These are phyloP conservation scores for Rhynchosporium secalis DNA, from an alignment of 2,329 filamentous ascomycete species.

Conservation along the genomic window DNA sequence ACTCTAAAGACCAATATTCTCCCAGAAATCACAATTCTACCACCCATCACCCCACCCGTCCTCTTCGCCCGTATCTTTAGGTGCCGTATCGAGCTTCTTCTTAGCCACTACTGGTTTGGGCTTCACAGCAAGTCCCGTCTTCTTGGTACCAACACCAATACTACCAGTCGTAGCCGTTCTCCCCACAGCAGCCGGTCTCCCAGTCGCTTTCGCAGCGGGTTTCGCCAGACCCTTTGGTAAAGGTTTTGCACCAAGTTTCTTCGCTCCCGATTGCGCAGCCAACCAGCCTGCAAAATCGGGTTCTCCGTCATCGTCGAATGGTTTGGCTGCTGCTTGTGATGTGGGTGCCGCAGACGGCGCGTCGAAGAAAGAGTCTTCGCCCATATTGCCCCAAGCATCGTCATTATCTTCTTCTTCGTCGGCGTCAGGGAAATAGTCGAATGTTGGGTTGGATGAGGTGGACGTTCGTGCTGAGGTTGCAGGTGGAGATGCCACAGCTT, in stretches of 20 bases:
- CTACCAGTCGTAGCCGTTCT: slow-evolving; percentile 43
- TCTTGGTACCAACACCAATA: slow-evolving; percentile 33
- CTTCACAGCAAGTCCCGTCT: slow-evolving; percentile 36
- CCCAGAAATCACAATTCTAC: slow-evolving; percentile 41
- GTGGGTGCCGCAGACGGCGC: slow-evolving; percentile 31
- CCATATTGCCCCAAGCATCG: slow-evolving; percentile 66
- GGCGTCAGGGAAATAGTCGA: slow-evolving; percentile 57
- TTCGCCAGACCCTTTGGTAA: slow-evolving; percentile 84
- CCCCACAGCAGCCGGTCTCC: slow-evolving; percentile 39
- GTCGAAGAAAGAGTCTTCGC: slow-evolving; percentile 53
- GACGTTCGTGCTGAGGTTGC: slow-evolving; percentile 48
- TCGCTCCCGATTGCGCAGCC: slow-evolving; percentile 74
- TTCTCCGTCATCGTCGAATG: slow-evolving; percentile 81
- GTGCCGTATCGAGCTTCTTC: slow-evolving; percentile 72
- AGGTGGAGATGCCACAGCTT: slow-evolving; percentile 57
- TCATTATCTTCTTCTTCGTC: slow-evolving; percentile 62
- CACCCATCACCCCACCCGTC: slow-evolving; percentile 68
- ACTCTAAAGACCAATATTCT: slow-evolving; percentile 4
- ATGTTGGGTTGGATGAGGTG: slow-evolving; percentile 47
- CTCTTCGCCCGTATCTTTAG: slow-evolving; percentile 56
- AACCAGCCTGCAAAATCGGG: slow-evolving; percentile 97
- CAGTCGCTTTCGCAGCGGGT: slow-evolving; percentile 36
- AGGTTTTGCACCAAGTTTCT: slow-evolving; percentile 59
- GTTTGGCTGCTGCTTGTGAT: slow-evolving; percentile 44
- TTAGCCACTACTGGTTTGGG: slow-evolving; percentile 54